These are phyloP conservation scores for Phialocephala subalpina DNA, from an alignment of 2,329 filamentous ascomycete genomes.

Conservation along the genomic window DNA sequence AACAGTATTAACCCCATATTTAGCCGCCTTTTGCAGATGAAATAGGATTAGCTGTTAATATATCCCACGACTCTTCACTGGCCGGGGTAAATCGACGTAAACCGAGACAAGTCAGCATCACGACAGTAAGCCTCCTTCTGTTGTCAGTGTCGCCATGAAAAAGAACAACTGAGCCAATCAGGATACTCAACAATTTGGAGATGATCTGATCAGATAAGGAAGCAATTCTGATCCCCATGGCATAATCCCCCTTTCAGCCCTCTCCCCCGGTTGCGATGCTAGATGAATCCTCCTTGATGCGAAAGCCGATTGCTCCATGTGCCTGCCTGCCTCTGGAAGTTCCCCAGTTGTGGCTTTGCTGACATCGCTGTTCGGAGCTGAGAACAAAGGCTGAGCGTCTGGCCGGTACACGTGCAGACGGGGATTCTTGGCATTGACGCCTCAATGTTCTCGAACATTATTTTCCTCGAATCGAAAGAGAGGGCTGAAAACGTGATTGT, in stretches of 20 bases:
- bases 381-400: neutral
- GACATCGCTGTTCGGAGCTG: neutral
- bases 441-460: constrained; percentile 2
- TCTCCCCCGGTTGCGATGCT: neutral
- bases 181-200: neutral
- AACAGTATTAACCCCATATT: constrained; percentile 19
- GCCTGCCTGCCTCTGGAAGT: too few species aligned
- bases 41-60: constrained; percentile 15
- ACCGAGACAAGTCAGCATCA: neutral
- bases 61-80: neutral
- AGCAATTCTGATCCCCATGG: neutral
- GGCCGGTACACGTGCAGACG: constrained; percentile 8
- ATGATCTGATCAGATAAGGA: neutral
- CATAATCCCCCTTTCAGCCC: neutral
- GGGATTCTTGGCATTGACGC: constrained; percentile 6
- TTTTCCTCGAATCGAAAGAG: constrained; percentile 10
- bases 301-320: neutral
- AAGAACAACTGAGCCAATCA: neutral
- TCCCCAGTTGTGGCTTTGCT: neutral
- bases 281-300: neutral
- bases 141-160: neutral
- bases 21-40: constrained; percentile 13
- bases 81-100: neutral
- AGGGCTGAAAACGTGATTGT: constrained; percentile 2
- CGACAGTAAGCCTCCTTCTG: constrained; percentile 8